phyloP scores from a whole-genome alignment of 2,329 filamentous ascomycete genomes.

The Nemania sp. region DNA sequence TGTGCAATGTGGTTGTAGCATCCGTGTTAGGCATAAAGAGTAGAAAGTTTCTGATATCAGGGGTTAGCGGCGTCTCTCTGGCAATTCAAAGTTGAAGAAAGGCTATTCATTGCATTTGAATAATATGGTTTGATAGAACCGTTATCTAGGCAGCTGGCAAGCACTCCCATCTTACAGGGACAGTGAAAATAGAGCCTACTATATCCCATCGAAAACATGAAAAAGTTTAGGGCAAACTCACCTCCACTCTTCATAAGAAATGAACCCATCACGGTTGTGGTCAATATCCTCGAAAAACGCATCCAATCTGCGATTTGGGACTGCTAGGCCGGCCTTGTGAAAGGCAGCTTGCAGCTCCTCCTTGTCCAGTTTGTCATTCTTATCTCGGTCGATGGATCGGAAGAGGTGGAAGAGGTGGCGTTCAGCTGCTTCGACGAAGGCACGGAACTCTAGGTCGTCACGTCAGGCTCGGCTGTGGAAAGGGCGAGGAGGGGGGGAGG shows the following conservation, averaged over 20 bases:
- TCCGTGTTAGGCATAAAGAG: slow-evolving; percentile 77
- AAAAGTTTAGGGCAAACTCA: slow-evolving; percentile 54
- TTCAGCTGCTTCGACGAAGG: slow-evolving; percentile 87
- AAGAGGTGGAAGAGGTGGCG: slow-evolving; percentile 82
- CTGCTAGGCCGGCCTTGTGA: slow-evolving; percentile 73
- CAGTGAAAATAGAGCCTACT: too few species aligned
- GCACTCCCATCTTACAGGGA: neutral
- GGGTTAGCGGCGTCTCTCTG: slow-evolving; percentile 6
- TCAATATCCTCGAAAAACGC: slow-evolving; percentile 92
- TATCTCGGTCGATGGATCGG: slow-evolving; percentile 81
- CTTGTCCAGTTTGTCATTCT: slow-evolving; percentile 85
- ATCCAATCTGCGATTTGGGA: slow-evolving; percentile 76
- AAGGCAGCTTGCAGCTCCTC: slow-evolving; percentile 82
- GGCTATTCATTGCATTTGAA: neutral
- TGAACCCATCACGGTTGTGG: slow-evolving; percentile 82
- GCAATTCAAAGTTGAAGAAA: neutral
- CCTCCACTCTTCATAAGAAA: slow-evolving; percentile 97
- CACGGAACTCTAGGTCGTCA: slow-evolving; percentile 74
- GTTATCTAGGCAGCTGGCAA: neutral
- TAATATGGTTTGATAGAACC: neutral
- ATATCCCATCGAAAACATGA: neutral
- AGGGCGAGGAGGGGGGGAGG: neutral
- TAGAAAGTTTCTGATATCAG: slow-evolving; percentile 74
- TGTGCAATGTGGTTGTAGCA: slow-evolving; percentile 71
- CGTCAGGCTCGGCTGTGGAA: slow-evolving; percentile 18